Evolutionary conservation across 2,329 filamentous ascomycete species (phyloP).

Genomic region (Tolypocladium tundrense): DNA sequence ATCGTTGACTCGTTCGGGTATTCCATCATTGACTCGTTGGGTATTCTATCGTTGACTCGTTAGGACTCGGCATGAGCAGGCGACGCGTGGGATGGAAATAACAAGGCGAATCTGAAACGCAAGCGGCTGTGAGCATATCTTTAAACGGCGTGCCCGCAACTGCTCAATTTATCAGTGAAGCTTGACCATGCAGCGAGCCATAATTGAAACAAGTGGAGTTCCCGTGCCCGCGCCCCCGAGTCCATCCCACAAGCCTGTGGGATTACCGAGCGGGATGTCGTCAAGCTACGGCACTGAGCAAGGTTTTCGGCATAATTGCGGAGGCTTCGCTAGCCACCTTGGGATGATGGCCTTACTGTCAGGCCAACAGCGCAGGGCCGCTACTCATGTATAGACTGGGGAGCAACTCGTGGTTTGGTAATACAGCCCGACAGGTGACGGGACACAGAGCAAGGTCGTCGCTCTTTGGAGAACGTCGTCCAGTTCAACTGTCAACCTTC

Average conservation of each 20-base stretch:
- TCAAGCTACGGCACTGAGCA: not conserved
- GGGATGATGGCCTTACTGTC: not conserved
- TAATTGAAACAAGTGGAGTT: not conserved
- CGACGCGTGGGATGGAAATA: not conserved
- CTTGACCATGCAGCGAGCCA: not conserved
- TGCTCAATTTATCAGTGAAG: too few species aligned
- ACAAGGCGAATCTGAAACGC: not conserved
- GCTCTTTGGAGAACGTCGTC: not conserved
- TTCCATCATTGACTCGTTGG: too few species aligned
- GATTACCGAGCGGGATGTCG: not conserved
- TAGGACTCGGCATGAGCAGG: conserved; percentile 18
- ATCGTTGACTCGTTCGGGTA: too few species aligned
- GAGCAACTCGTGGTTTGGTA: not conserved
- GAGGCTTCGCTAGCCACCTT: not conserved
- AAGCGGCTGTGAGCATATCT: not conserved
- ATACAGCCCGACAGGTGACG: not conserved
- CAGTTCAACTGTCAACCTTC: not conserved
- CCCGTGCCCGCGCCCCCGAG: not conserved
- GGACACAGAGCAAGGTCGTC: not conserved
- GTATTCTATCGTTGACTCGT: too few species aligned
- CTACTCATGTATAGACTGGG: not conserved
- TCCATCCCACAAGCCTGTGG: not conserved
- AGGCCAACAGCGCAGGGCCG: not conserved
- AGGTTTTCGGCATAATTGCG: not conserved
- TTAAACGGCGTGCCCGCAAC: not conserved